These are phyloP conservation scores for Desmodesmus armatus DNA, from an alignment of 139 green algal species.

Conservation along the genomic window DNA sequence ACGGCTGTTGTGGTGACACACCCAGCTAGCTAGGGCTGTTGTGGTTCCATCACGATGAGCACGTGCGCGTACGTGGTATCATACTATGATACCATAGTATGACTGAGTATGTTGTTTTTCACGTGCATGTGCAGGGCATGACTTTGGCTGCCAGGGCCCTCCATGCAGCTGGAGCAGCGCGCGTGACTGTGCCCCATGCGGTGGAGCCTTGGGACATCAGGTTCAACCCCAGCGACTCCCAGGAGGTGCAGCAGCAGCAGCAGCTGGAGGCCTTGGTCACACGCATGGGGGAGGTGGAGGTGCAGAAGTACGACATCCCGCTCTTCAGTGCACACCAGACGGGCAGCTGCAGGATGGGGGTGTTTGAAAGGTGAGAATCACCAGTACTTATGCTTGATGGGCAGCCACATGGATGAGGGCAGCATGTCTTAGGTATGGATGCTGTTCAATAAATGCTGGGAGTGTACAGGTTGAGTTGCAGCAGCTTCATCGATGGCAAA, in stretches of 20 bases:
- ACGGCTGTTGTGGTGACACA: too few relatives aligned
- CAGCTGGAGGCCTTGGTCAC: constrained; percentile 60
- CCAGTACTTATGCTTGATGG: too few relatives aligned
- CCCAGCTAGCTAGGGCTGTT: too few relatives aligned
- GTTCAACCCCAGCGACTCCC: background rate
- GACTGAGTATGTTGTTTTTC: too few relatives aligned
- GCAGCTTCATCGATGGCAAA: too few relatives aligned
- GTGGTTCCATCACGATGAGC: too few relatives aligned
- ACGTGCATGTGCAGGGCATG: constrained; percentile 4
- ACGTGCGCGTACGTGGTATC: too few relatives aligned
- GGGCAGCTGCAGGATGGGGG: constrained; percentile 75
- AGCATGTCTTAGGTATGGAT: too few relatives aligned
- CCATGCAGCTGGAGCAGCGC: constrained; percentile 61
- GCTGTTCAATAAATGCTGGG: too few relatives aligned
- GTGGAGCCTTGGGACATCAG: background rate
- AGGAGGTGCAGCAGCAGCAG: background rate
- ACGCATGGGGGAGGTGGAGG: constrained; percentile 15
- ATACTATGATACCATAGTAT: too few relatives aligned
- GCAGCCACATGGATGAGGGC: too few relatives aligned
- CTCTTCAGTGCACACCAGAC: constrained; percentile 80
- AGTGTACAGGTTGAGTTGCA: too few relatives aligned
- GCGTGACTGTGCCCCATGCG: constrained; percentile 43
- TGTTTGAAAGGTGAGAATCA: constrained; percentile 35
- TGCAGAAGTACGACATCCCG: constrained; percentile 43
- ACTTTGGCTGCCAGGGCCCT: constrained; percentile 50